These are phyloP conservation scores for Hansenula sp. DNA, from an alignment of 1,139 yeast species.

Conservation along the genomic window DNA sequence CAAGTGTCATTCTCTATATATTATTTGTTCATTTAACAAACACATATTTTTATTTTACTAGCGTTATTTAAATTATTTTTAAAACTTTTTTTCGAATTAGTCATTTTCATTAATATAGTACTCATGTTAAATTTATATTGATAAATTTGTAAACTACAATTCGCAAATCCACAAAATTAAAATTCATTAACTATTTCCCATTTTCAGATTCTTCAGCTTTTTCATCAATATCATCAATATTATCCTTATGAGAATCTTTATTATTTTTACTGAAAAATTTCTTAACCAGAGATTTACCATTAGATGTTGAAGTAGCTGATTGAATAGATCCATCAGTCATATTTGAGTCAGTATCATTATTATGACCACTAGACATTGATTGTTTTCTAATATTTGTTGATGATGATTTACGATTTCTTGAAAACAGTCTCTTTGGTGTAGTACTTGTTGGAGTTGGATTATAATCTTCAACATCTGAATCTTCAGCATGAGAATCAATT, in stretches of 20 bases:
- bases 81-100: no score
- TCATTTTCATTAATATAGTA: no score
- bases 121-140: no score
- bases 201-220: constrained; percentile 10
- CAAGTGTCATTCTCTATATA: no score
- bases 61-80: no score
- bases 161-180: no score
- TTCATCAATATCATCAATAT: constrained; percentile 16
- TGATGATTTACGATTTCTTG: constrained; percentile 15
- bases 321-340: constrained; percentile 9
- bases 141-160: no score
- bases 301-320: constrained; percentile 9
- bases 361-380: constrained; percentile 15
- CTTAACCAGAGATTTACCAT: constrained; percentile 13
- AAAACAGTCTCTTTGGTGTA: constrained; percentile 16
- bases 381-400: constrained; percentile 14
- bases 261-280: constrained; percentile 16
- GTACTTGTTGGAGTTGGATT: constrained; percentile 5
- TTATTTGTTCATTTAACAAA: no score
- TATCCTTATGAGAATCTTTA: constrained; percentile 5
- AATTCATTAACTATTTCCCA: background rate
- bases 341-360: constrained; percentile 4
- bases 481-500: constrained; percentile 1
- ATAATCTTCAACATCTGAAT: constrained; percentile 14
- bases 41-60: no score